phyloP scores from a whole-genome alignment of 768 basidiomycete genomes.

The Lentinula guzmanii region DNA sequence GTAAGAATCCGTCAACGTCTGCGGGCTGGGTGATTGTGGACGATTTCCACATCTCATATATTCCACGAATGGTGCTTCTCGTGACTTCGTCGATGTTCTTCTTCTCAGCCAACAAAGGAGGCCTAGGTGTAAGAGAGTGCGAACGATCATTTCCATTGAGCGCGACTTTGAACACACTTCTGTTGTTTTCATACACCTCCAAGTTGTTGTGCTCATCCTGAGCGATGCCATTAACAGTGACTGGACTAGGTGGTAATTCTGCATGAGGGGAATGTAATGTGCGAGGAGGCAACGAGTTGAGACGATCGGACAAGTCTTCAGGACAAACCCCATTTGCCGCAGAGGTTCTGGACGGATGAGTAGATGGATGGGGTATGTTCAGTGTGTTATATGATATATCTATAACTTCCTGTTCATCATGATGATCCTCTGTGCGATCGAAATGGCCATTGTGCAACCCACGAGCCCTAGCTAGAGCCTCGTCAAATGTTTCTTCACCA shows the following conservation, averaged over 20 bases:
- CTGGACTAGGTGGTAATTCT: neutral
- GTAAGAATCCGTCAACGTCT: neutral
- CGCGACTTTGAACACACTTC: slow-evolving; percentile 2
- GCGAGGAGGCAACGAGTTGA: slow-evolving; percentile 26
- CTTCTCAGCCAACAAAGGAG: slow-evolving; percentile 4
- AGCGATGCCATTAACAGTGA: slow-evolving; percentile 12
- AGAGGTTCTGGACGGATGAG: slow-evolving; percentile 27
- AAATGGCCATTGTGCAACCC: neutral
- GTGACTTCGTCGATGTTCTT: slow-evolving; percentile 33
- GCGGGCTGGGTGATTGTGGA: neutral
- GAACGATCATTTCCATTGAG: slow-evolving; percentile 10
- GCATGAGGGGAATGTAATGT: neutral
- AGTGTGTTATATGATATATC: slow-evolving; percentile 18
- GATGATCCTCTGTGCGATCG: slow-evolving; percentile 10
- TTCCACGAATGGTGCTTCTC: slow-evolving; percentile 43
- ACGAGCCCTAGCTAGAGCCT: neutral
- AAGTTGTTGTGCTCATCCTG: slow-evolving; percentile 4
- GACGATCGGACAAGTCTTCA: slow-evolving; percentile 29
- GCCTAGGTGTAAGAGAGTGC: slow-evolving; percentile 2
- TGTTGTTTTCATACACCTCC: slow-evolving; percentile 7
- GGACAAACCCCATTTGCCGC: slow-evolving; percentile 14
- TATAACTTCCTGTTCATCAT: slow-evolving; percentile 20
- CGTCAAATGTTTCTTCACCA: slow-evolving; percentile 10
- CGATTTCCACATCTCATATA: slow-evolving; percentile 51
- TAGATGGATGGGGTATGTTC: slow-evolving; percentile 28